Evolutionary conservation across 192 early-diverging fungal genomes (phyloP).

Genomic region (Podila clonocystis): DNA sequence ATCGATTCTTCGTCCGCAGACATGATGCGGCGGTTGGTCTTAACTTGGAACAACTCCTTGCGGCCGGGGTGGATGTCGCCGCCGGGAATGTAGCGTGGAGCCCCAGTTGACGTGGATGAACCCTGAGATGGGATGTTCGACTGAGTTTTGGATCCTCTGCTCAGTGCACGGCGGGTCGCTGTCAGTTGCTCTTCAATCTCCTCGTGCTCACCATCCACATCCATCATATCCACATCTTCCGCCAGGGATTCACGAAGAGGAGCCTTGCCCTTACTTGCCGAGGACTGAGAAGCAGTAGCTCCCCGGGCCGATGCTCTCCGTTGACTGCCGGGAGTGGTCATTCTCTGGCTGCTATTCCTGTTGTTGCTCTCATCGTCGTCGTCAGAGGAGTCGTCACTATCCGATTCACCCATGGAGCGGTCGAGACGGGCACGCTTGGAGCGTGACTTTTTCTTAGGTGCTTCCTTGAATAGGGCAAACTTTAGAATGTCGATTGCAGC

Average conservation of each 20-base stretch:
- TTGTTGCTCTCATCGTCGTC: constrained; percentile 46
- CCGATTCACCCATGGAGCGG: constrained; percentile 43
- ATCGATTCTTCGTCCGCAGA: constrained; percentile 59
- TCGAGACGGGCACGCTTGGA: constrained; percentile 58
- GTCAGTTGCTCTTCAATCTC: constrained; percentile 33
- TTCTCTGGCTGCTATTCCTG: constrained; percentile 9
- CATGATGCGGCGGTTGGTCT: constrained; percentile 30
- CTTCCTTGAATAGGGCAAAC: constrained; percentile 94
- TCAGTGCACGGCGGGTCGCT: constrained; percentile 29
- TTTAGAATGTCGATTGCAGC: constrained; percentile 84
- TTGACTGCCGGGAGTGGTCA: neutral
- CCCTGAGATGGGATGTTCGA: constrained; percentile 26
- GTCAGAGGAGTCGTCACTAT: constrained; percentile 57
- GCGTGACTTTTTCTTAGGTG: constrained; percentile 60
- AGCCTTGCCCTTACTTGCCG: constrained; percentile 31
- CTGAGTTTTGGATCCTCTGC: constrained; percentile 10
- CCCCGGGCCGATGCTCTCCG: constrained; percentile 6
- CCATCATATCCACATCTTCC: constrained; percentile 49
- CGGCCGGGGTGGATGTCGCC: constrained; percentile 38
- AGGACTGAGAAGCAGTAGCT: neutral
- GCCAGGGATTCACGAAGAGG: constrained; percentile 4
- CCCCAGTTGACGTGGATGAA: constrained; percentile 9
- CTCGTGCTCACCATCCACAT: constrained; percentile 25
- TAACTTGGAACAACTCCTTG: constrained; percentile 21
- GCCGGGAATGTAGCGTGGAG: constrained; percentile 32